Base-by-base conservation (phyloP, 768 basidiomycete species). In the Tremella fuciformis region DNA sequence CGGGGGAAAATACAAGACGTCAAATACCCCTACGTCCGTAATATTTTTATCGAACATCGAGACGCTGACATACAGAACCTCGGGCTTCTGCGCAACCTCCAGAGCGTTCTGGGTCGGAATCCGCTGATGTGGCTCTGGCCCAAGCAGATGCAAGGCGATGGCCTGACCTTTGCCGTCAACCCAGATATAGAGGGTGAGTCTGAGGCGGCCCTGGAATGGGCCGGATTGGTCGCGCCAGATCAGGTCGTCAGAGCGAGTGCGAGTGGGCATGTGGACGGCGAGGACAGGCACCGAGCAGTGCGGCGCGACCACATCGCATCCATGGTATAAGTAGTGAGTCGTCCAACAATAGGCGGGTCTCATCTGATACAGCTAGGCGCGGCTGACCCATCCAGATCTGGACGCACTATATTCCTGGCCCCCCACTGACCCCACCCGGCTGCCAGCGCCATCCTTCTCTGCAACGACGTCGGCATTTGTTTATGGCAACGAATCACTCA, bases 61-160 rank as follows among this genome's bases (percentile, higher is more conserved):
- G n/a, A 15, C 8, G 44, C 65, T 76, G 37, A 69, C 34, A 25
- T 18, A 9, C 46, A 96, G 91, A 84, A 97, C 75, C 80, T 98
- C 55, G 93, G 93, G 11, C 68, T 78, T 42, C 75, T 83, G 64
- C 80, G 81, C 49, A 99, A 99, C 69, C 78, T 93, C 19, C 80
- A 83, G 60, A 84, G 88, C 9, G 81, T 94, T 9, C 81, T 99
- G 0, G 96, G 96, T 0, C 73, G 67, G 21, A 88, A 85, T 54
- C 84, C 86, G 1, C 77, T 87, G 34, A 58, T 88, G 4, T 98
- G 94, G 93, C 88, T 89, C 65, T 90, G 85, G 78, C 94, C 94
- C 2, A 83, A 81, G 3, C 78, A 83, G 1, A 81, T 78, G 59
- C 59, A 80, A 1, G 91, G 89, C 0, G 83, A 82, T 41, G 94